A percentile compares a stretch with the other conserved stretches of the same genome.
Conservation (phyloP, 768 basidiomycete species). For the Obba rivulosa region DNA sequence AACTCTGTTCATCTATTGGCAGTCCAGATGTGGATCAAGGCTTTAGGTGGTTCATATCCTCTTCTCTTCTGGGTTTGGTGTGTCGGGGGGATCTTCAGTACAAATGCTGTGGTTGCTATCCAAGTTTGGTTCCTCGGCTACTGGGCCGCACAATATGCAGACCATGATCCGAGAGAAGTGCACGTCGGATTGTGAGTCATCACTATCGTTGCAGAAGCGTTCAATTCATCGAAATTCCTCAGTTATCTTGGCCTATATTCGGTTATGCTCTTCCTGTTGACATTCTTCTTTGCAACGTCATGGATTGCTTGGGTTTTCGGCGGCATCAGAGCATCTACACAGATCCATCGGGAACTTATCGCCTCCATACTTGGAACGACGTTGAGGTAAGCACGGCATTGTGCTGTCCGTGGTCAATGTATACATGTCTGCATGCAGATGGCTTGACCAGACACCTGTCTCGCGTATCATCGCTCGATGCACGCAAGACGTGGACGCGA, state of each 20-base stretch:
- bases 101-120: conserved; percentile 12
- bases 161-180: conserved; percentile 28
- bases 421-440: no score
- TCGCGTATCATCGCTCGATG: no score
- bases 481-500: no score
- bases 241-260: conserved; percentile 48
- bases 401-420: no score
- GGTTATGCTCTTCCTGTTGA: conserved; percentile 27
- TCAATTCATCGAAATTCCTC: neutral
- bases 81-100: no score
- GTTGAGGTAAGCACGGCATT: no score
- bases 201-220: no score
- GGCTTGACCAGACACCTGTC: no score
- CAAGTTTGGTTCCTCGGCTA: conserved; percentile 41
- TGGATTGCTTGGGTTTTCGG: conserved; percentile 24
- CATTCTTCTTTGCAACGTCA: conserved; percentile 16
- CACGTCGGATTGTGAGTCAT: conserved; percentile 26
- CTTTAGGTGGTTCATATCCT: conserved; percentile 24
- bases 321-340: conserved; percentile 24
- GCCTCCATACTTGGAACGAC: no score
- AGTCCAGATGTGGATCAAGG: conserved; percentile 26
- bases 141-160: conserved; percentile 39
- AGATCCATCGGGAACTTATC: conserved; percentile 25
- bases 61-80: no score
- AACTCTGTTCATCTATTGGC: conserved; percentile 3